Evolutionary conservation across 306 rosid genomes (phyloP).

Genomic region (Coriaria nepalensis): DNA sequence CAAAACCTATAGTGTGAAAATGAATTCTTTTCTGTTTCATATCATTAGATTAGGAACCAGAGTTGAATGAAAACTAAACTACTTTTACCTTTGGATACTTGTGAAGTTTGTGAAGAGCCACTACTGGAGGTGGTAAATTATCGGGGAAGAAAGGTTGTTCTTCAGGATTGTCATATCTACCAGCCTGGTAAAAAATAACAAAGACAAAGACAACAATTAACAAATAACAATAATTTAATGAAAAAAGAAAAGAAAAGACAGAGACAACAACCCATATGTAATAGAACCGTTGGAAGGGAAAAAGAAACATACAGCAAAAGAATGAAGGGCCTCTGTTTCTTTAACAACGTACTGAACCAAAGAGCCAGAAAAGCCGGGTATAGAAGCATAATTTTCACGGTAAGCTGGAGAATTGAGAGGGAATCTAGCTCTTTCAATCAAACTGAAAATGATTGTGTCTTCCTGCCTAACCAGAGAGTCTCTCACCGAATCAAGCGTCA

Average conservation of each 20-base stretch:
- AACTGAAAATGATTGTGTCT: constrained; percentile 54
- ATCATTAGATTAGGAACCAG: constrained; percentile 1
- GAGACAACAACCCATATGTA: neutral
- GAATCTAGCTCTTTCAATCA: constrained; percentile 64
- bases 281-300: neutral
- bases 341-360: constrained; percentile 37
- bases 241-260: neutral
- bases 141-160: constrained; percentile 68
- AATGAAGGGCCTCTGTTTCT: constrained; percentile 50
- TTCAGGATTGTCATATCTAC: constrained; percentile 68
- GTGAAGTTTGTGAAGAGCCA: constrained; percentile 34
- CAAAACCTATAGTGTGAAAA: constrained; percentile 30
- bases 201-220: neutral
- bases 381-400: constrained; percentile 11
- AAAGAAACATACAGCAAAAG: constrained; percentile 31
- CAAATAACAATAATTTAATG: neutral
- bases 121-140: constrained; percentile 32
- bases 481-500: constrained; percentile 51
- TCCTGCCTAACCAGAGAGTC: constrained; percentile 59
- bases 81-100: constrained; percentile 37
- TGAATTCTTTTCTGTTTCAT: too few species aligned
- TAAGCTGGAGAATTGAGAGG: constrained; percentile 47
- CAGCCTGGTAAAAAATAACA: constrained; percentile 37
- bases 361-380: constrained; percentile 29
- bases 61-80: neutral